A percentile compares a stretch with the other conserved stretches of the same genome.
These are phyloP conservation scores for Yarrowia osloensis DNA, from an alignment of 805 yeast genomes.

Conservation along the genomic window DNA sequence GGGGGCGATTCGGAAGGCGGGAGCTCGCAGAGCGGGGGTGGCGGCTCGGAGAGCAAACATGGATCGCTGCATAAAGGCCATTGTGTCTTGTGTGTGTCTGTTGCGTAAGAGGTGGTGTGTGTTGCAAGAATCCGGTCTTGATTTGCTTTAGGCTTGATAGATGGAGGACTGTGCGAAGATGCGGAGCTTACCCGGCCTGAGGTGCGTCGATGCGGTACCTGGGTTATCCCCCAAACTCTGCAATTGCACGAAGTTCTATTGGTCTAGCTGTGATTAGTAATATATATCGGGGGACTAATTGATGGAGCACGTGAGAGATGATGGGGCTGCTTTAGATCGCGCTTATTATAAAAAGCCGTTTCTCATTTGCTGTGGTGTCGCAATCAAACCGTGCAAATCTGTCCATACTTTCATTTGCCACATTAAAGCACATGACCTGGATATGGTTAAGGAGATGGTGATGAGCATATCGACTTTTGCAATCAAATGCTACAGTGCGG, in stretches of 20 bases:
- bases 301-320: not conserved
- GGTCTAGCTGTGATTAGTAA: not conserved
- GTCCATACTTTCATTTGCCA: not conserved
- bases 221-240: not conserved
- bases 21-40: constrained; percentile 22
- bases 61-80: constrained; percentile 30
- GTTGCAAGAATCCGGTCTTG: not conserved
- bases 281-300: no score
- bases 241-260: not conserved
- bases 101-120: not conserved
- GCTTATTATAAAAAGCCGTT: no score
- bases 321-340: no score
- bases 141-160: constrained; percentile 10
- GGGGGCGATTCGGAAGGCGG: constrained; percentile 23
- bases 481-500: no score
- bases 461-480: no score
- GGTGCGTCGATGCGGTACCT: constrained; percentile 18
- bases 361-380: not conserved
- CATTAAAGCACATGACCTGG: not conserved
- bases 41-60: constrained; percentile 29
- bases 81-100: not conserved
- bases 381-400: not conserved
- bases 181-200: constrained; percentile 20
- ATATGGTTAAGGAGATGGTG: no score
- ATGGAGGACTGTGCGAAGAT: not conserved